Conservation (phyloP, 2,329 filamentous ascomycete genomes). For the Microcyclospora pomicola region DNA sequence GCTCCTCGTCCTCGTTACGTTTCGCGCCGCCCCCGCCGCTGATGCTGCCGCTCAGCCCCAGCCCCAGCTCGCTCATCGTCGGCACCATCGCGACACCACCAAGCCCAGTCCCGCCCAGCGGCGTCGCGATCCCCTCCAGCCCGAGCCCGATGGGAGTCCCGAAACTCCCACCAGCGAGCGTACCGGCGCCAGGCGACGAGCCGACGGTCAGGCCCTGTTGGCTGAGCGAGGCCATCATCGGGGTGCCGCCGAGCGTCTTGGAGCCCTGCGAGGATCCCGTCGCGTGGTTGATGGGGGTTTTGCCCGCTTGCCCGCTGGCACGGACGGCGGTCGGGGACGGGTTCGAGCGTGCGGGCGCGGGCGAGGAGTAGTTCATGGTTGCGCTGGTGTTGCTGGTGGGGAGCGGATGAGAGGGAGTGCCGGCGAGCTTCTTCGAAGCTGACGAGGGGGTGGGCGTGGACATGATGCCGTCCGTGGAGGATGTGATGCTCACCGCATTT, state of each 20-base stretch:
- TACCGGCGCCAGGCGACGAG: slow-evolving; percentile 8
- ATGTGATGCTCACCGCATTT: no score
- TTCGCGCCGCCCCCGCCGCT: slow-evolving; percentile 12
- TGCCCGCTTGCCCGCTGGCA: slow-evolving; percentile 19
- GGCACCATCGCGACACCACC: slow-evolving; percentile 30
- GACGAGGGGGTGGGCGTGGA: slow-evolving; percentile 7
- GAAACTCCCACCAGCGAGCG: slow-evolving; percentile 4
- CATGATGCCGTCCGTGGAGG: neutral
- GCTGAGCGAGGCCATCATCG: slow-evolving; percentile 22
- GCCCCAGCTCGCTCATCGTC: slow-evolving; percentile 29
- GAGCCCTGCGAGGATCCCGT: slow-evolving; percentile 17
- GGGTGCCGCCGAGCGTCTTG: slow-evolving; percentile 18
- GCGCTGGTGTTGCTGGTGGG: no score
- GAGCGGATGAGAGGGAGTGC: slow-evolving; percentile 16
- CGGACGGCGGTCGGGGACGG: slow-evolving; percentile 17
- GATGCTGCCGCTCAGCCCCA: slow-evolving; percentile 19
- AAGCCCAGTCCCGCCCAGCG: slow-evolving; percentile 25
- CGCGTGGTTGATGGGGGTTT: slow-evolving; percentile 24
- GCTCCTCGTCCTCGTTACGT: slow-evolving; percentile 39
- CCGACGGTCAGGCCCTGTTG: slow-evolving; percentile 13
- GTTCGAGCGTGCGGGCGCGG: slow-evolving; percentile 19
- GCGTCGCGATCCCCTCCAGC: slow-evolving; percentile 21
- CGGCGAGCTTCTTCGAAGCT: slow-evolving; percentile 17
- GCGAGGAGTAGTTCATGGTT: slow-evolving; percentile 20
- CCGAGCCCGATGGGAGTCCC: slow-evolving; percentile 19